Evolutionary conservation across 768 basidiomycete species (phyloP).

Genomic region (Leccinum boreale): DNA sequence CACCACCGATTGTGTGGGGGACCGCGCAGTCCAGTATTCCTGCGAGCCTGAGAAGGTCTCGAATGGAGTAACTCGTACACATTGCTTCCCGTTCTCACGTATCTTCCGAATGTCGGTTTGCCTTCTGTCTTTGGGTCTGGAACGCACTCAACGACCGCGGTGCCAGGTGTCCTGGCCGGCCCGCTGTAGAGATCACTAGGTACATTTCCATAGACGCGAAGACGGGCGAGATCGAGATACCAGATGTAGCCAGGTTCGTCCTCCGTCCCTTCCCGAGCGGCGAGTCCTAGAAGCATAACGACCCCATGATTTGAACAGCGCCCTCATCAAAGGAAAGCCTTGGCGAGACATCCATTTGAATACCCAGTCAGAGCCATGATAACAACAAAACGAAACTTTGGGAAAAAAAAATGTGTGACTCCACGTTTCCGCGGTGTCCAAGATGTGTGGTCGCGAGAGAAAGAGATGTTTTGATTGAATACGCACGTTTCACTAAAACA

Average conservation of each 20-base stretch:
- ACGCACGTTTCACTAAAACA: conserved; percentile 22
- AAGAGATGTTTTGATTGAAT: conserved; percentile 13
- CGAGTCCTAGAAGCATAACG: conserved; percentile 1
- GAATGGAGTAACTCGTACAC: conserved; percentile 31
- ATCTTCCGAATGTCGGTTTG: conserved; percentile 65
- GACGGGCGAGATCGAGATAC: conserved; percentile 51
- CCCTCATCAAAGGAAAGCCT: conserved; percentile 29
- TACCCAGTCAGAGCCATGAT: conserved; percentile 12
- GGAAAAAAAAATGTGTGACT: conserved; percentile 6
- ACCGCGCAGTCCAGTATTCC: conserved; percentile 51
- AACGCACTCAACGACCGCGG: conserved; percentile 5
- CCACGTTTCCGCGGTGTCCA: conserved; percentile 23
- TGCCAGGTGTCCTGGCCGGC: conserved; percentile 58
- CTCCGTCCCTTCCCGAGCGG: conserved; percentile 6
- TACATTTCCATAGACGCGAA: conserved; percentile 45
- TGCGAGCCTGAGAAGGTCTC: conserved; percentile 45
- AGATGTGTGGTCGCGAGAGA: conserved; percentile 4
- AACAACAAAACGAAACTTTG: conserved; percentile 2
- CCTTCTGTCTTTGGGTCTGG: not conserved
- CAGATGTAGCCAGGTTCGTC: conserved; percentile 40
- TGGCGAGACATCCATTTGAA: conserved; percentile 33
- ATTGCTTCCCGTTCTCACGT: conserved; percentile 73
- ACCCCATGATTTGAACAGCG: conserved; percentile 24
- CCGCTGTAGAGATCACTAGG: conserved; percentile 71
- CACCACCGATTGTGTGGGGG: not conserved